A percentile compares a stretch with the other conserved stretches of the same genome.
These are phyloP conservation scores for Nannochloropsis oceanica DNA, from an alignment of 108 stramenopile species.

Conservation along the genomic window DNA sequence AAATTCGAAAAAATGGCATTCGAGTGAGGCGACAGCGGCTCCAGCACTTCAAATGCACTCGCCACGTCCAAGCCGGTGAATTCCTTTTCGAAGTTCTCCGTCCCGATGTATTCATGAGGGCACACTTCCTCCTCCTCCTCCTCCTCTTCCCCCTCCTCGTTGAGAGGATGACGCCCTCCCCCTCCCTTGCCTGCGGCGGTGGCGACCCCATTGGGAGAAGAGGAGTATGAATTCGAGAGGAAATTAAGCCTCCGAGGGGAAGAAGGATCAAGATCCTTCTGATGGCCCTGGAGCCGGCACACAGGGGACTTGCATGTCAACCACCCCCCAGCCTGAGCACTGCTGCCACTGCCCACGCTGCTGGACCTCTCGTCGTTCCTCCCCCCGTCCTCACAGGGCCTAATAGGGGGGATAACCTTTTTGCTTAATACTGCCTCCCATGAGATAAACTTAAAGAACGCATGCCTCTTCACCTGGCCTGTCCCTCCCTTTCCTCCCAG, in stretches of 20 bases:
- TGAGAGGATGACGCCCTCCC: neutral
- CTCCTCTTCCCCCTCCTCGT: too few relatives aligned
- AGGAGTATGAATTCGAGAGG: neutral
- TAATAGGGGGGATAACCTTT: neutral
- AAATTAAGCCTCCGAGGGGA: neutral
- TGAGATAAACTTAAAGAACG: neutral
- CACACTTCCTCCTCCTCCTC: neutral
- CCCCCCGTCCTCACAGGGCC: neutral
- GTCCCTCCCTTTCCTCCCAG: constrained; percentile 28
- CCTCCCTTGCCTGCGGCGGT: neutral
- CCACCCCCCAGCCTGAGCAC: neutral
- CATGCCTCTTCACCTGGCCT: neutral
- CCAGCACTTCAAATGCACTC: neutral
- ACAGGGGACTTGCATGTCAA: neutral
- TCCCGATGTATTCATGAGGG: neutral
- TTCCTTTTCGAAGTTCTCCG: neutral
- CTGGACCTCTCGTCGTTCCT: neutral
- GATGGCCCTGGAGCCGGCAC: neutral
- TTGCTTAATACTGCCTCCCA: neutral
- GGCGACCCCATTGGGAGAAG: neutral
- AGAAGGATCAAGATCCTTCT: neutral
- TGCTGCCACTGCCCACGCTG: neutral
- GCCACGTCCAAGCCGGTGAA: neutral
- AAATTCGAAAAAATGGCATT: neutral
- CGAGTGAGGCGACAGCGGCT: neutral